Evolutionary conservation across 2,329 filamentous ascomycete genomes (phyloP), one percentile per base, ranked within the genome.

Genomic region (Cladosporium halotolerans): DNA sequence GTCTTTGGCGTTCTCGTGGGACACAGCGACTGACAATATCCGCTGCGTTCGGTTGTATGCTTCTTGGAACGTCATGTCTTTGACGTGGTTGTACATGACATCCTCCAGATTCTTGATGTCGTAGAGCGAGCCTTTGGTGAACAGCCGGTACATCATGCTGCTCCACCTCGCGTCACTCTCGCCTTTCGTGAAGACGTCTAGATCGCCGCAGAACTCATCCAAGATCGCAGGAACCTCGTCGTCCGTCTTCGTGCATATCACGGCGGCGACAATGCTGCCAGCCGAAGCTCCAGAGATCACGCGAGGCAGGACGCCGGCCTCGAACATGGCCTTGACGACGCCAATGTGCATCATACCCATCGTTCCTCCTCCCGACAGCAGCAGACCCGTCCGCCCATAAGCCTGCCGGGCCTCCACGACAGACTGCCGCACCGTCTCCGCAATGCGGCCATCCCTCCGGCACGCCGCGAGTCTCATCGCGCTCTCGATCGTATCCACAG

Each of bases 271-370:
- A 42, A 95, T 95, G 61, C 88, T 91, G 14, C 89, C 89, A 1
- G 90, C 89, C 28, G 89, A 95, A 5, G 89, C 86, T 2, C 89
- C 89, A 0, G 89, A 95, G 48, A 95, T 88, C 66, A 95, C 91
- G 44, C 89, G 84, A 3, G 90, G 90, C 2, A 96, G 76, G 10
- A 95, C 76, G 7, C 81, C 80, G 3, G 81, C 78, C 63, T 93
- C 83, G 68, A 84, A 90, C 2, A 96, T 76, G 3, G 85, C 80
- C 68, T 95, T 95, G 52, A 95, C 74, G 2, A 96, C 89, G 1
- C 90, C 90, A 52, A 95, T 86, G 67, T 96, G 90, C 55, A 88
- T 88, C 88, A 96, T 95, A 39, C 90, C 90, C 71, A 95, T 89
- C 0, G 90, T 93, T 1, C 86, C 89, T 2, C 90, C 90, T 7